phyloP scores from a whole-genome alignment of 768 basidiomycete species.

The Mycena vulgaris region DNA sequence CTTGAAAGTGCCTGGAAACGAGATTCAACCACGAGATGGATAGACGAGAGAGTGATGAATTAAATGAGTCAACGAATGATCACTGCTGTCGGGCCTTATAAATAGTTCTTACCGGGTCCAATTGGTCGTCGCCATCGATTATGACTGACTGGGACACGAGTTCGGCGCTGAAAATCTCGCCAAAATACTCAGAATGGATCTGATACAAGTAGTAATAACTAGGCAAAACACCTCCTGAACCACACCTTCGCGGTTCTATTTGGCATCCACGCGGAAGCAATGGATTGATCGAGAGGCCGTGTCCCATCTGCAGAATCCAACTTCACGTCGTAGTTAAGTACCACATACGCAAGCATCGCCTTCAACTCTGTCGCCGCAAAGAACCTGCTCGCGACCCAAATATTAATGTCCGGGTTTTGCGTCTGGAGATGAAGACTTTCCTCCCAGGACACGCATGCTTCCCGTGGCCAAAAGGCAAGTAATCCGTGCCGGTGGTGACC shows the following conservation, averaged over 20 bases:
- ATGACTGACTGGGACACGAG: no score
- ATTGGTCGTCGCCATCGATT: no score
- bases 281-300: neutral
- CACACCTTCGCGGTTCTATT: slow-evolving; percentile 20
- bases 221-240: slow-evolving; percentile 23
- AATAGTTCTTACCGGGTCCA: no score
- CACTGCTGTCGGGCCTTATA: no score
- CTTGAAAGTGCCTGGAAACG: neutral
- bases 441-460: slow-evolving; percentile 15
- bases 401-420: neutral
- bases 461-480: no score
- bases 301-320: neutral
- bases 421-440: neutral
- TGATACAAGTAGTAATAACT: no score
- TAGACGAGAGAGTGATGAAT: neutral
- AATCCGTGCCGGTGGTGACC: neutral
- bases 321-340: slow-evolving; percentile 6
- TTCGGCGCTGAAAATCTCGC: no score
- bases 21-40: neutral
- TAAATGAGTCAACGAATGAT: neutral
- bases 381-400: neutral
- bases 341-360: neutral
- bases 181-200: no score
- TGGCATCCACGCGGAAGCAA: slow-evolving; percentile 13
- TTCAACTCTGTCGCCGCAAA: no score